These are phyloP conservation scores for Cadophora gregata DNA, from an alignment of 2,329 filamentous ascomycete genomes.

Conservation along the genomic window DNA sequence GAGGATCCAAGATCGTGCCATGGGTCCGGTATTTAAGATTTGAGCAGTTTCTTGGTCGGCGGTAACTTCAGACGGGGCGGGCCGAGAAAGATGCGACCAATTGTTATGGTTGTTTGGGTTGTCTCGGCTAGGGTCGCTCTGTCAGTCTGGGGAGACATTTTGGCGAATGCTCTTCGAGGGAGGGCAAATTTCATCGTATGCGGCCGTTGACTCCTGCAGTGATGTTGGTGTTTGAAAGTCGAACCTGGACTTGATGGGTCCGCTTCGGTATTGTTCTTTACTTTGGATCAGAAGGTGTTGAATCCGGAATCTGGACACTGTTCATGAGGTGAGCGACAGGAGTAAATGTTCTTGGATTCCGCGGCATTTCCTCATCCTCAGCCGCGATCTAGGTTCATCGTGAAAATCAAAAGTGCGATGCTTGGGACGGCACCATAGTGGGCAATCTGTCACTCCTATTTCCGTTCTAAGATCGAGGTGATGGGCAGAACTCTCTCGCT, in stretches of 20 bases:
- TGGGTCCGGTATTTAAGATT: background rate
- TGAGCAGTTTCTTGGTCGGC: background rate
- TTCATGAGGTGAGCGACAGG: too few species aligned
- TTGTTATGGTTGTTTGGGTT: background rate
- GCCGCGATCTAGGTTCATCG: too few species aligned
- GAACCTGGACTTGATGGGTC: background rate
- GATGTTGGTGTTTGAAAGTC: slow-evolving; percentile 3
- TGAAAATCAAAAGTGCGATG: too few species aligned
- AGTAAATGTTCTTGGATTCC: background rate
- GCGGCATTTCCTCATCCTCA: too few species aligned
- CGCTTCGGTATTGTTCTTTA: background rate
- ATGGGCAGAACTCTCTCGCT: too few species aligned
- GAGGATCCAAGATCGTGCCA: background rate
- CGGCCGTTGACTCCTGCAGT: background rate
- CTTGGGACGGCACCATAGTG: too few species aligned
- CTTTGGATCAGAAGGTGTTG: background rate
- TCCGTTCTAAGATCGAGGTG: too few species aligned
- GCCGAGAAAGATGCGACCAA: slow-evolving; percentile 1
- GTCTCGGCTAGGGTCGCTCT: background rate
- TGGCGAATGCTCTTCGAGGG: background rate
- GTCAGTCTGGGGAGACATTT: background rate
- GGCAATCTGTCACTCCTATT: too few species aligned
- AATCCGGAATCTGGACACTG: background rate
- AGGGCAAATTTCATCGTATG: background rate
- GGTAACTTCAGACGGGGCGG: slow-evolving; percentile 11